Conservation (phyloP, 345 rosid species). For the Sapria himalayana region DNA sequence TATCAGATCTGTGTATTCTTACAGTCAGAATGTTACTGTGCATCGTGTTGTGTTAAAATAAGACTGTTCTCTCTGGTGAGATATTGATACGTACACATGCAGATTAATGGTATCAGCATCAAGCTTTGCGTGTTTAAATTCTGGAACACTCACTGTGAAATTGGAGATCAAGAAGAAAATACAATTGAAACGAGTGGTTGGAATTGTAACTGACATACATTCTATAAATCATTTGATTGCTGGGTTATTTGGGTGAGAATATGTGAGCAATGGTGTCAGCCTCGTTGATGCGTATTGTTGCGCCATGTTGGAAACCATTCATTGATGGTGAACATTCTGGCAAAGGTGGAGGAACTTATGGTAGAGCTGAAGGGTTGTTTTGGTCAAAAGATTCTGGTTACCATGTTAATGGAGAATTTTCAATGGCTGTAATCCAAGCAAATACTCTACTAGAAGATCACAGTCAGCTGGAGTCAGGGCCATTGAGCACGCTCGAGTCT, state of each 20-base stretch:
- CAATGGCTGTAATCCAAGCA: slow-evolving; percentile 95
- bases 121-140: slow-evolving; percentile 35
- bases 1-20: too few species aligned
- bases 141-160: slow-evolving; percentile 24
- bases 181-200: slow-evolving; percentile 15
- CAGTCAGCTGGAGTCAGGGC: slow-evolving; percentile 90
- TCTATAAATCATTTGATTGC: slow-evolving; percentile 31
- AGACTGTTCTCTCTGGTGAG: too few species aligned
- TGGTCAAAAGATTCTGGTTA: slow-evolving; percentile 77
- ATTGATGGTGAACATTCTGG: slow-evolving; percentile 47
- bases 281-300: slow-evolving; percentile 41
- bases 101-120: slow-evolving; percentile 59
- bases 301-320: slow-evolving; percentile 80
- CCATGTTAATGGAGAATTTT: slow-evolving; percentile 59
- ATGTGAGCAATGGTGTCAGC: slow-evolving; percentile 75
- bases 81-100: too few species aligned
- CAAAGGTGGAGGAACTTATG: slow-evolving; percentile 32
- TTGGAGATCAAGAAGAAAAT: slow-evolving; percentile 25
- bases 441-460: slow-evolving; percentile 62
- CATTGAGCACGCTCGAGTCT: slow-evolving; percentile 42
- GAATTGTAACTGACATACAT: slow-evolving; percentile 13
- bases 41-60: too few species aligned
- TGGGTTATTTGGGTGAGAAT: slow-evolving; percentile 40
- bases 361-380: slow-evolving; percentile 51
- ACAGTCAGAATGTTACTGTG: too few species aligned